Conservation (phyloP, 2,329 filamentous ascomycete genomes). For the Davidsoniella australis region DNA sequence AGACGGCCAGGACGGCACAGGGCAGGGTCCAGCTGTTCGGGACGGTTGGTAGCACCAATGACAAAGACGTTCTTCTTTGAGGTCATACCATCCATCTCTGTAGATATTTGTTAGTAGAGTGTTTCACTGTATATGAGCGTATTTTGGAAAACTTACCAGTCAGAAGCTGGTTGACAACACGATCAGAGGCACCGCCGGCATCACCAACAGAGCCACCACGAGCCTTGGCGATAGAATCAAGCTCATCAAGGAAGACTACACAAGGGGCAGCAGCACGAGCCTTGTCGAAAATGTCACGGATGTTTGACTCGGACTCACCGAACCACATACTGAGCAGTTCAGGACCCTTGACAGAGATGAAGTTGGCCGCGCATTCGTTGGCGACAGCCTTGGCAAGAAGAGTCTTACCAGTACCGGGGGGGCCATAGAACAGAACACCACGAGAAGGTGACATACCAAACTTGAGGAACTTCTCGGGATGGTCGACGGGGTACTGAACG, state of each 20-base stretch:
- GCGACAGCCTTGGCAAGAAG: conserved; percentile 98
- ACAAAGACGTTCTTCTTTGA: conserved; percentile 99
- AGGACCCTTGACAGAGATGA: conserved; percentile 97
- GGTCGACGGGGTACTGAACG: conserved; percentile 97
- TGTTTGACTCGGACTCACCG: conserved; percentile 99
- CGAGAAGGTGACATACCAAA: conserved; percentile 95
- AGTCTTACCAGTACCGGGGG: conserved; percentile 99
- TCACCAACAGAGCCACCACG: conserved; percentile 93
- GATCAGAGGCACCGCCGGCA: conserved; percentile 93
- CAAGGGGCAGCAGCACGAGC: conserved; percentile 94
- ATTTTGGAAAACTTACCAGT: conserved; percentile 49
- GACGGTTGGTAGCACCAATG: conserved; percentile 95
- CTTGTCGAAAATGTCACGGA: conserved; percentile 99
- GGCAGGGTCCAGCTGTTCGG: conserved; percentile 94
- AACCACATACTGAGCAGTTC: conserved; percentile 99
- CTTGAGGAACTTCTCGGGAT: conserved; percentile 99
- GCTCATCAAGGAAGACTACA: conserved; percentile 94
- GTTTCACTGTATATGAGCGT: neutral
- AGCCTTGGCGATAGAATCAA: conserved; percentile 98
- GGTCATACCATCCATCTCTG: conserved; percentile 98
- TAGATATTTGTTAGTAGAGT: conserved; percentile 24
- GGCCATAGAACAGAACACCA: conserved; percentile 97
- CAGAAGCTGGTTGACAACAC: conserved; percentile 98
- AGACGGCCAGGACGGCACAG: conserved; percentile 97
- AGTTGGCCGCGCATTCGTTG: conserved; percentile 98